Evolutionary conservation across 202 grass and related monocot species (phyloP).

Genomic region (Zizania palustris): DNA sequence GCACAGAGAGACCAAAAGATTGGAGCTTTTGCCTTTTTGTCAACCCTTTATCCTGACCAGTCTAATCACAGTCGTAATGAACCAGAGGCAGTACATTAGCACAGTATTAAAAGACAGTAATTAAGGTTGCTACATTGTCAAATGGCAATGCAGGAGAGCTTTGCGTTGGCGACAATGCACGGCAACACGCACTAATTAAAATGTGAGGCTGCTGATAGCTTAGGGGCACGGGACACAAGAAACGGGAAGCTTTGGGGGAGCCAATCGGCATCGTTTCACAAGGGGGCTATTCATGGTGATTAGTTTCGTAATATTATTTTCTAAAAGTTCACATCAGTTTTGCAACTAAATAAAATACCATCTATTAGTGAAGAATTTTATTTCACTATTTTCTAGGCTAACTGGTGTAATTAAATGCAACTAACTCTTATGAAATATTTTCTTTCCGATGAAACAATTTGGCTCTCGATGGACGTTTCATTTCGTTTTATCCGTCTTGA

Average conservation of each 20-base stretch:
- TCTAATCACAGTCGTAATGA: slow-evolving; percentile 34
- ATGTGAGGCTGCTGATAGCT: too few species aligned
- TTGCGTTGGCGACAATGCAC: slow-evolving; percentile 14
- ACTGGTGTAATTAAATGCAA: too few species aligned
- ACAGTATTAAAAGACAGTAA: background rate
- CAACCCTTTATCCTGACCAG: slow-evolving; percentile 43
- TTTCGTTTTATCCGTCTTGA: too few species aligned
- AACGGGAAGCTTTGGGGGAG: slow-evolving; percentile 33
- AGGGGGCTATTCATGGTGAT: too few species aligned
- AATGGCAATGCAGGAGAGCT: background rate
- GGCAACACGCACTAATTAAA: background rate
- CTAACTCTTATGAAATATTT: too few species aligned
- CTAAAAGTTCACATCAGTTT: too few species aligned
- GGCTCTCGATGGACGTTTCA: too few species aligned
- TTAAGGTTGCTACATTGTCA: background rate
- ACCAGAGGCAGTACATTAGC: background rate
- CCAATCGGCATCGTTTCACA: slow-evolving; percentile 38
- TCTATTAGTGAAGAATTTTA: too few species aligned
- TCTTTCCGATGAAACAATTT: too few species aligned
- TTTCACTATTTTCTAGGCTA: too few species aligned
- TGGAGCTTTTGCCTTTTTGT: slow-evolving; percentile 38
- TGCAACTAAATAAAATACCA: too few species aligned
- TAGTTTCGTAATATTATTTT: too few species aligned
- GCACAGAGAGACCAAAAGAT: background rate
- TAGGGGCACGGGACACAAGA: slow-evolving; percentile 36